Evolutionary conservation across 2,329 filamentous ascomycete genomes (phyloP), one percentile per base, ranked within the genome.

Genomic region (Aspergillus arachidicola): DNA sequence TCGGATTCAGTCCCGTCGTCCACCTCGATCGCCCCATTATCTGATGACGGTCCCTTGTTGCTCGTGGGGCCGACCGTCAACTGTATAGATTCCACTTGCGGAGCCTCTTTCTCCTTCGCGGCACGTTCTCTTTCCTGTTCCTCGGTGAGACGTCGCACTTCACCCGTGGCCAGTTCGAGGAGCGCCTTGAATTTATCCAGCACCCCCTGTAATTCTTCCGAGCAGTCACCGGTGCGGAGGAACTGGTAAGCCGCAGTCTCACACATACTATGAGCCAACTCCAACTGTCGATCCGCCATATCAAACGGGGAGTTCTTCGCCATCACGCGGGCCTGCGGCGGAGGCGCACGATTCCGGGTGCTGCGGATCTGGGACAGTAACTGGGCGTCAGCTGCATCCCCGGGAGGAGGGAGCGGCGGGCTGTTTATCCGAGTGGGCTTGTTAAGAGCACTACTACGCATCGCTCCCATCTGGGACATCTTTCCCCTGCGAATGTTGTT

Each of bases 211-310:
- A 97, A 85, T 76, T 96, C 92, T 21, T 87, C 85, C n/a, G 83
- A 85, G 77, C 94, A 97, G 72, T 95, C 90, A 12, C 93, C 94
- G 59, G 93, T 91, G 28, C 94, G 88, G n/a, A 97, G 83, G 65
- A 95, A 93, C 72, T 96, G 92, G 73, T 96, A 93, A 0, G 94
- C 94, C 3, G 91, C 94, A 59, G 89, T 89, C 79, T 97, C 94
- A 75, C 92, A 96, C 70, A 93, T 86, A 61, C 85, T 85, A 75
- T 97, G 93, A 6, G 92, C 91, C 66, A 87, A 86, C 73, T 97
- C 93, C 30, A 97, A 82, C 0, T 87, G 86, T 73, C 90, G 91
- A 74, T 97, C 93, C 1, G 93, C 84, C 51, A 87, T 83, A 67
- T 96, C 92, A 72, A 90, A 93, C 1, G 84, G 81, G 60, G 86